Percentiles rank a stretch among this genome's conserved stretches.
Evolutionary conservation across 2,329 filamentous ascomycete species (phyloP).

Genomic region (Fusarium secorum): DNA sequence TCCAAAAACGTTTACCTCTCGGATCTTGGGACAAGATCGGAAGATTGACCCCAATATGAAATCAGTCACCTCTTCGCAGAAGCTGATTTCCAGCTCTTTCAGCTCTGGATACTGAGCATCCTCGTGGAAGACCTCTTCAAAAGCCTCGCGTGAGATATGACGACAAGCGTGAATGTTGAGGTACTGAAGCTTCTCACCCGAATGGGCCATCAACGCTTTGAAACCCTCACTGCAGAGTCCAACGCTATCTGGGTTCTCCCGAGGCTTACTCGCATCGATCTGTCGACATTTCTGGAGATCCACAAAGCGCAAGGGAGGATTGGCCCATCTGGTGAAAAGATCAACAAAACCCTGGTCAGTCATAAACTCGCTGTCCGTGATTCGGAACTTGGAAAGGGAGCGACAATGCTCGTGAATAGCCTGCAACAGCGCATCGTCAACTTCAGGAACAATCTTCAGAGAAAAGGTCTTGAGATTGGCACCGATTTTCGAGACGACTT

Average conservation of each 20-base stretch:
- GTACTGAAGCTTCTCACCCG: conserved; percentile 68
- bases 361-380: conserved; percentile 78
- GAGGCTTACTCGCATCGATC: conserved; percentile 74
- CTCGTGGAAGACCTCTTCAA: conserved; percentile 75
- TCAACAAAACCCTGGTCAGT: conserved; percentile 76
- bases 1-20: conserved; percentile 68
- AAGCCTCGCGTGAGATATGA: conserved; percentile 76
- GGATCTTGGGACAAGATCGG: conserved; percentile 66
- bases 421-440: conserved; percentile 74
- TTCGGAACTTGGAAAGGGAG: conserved; percentile 76
- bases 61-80: conserved; percentile 74
- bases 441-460: conserved; percentile 70
- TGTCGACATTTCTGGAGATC: conserved; percentile 83
- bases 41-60: conserved; percentile 71
- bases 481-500: conserved; percentile 70
- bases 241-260: conserved; percentile 69
- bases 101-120: conserved; percentile 72
- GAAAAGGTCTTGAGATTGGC: conserved; percentile 77
- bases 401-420: conserved; percentile 75
- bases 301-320: conserved; percentile 72
- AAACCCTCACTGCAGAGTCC: conserved; percentile 82
- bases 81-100: conserved; percentile 77
- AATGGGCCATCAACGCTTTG: conserved; percentile 83
- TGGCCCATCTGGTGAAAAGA: conserved; percentile 80
- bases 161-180: conserved; percentile 86